phyloP scores from a whole-genome alignment of 2,329 filamentous ascomycete species.

The Westerdykella ornata region DNA sequence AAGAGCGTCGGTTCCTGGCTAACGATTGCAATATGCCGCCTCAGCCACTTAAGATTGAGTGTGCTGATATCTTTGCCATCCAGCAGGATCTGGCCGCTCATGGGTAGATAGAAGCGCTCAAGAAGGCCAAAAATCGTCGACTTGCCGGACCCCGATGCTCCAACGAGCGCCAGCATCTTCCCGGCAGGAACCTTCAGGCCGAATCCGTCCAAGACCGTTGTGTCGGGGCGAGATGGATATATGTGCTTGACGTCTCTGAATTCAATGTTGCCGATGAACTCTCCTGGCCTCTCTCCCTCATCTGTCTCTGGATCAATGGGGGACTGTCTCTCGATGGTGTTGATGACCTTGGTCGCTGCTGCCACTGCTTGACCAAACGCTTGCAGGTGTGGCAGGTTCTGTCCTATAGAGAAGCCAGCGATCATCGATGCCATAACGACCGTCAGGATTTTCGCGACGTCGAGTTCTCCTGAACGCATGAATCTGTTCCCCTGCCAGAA shows the following conservation, averaged over 20 bases:
- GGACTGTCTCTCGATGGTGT: constrained; percentile 81
- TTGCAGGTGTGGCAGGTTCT: constrained; percentile 62
- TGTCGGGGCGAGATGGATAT: constrained; percentile 87
- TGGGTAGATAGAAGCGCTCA: constrained; percentile 89
- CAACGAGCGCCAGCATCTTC: constrained; percentile 88
- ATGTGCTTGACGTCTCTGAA: constrained; percentile 82
- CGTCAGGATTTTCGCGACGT: constrained; percentile 67
- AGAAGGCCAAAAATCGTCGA: constrained; percentile 89
- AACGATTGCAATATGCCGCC: constrained; percentile 86
- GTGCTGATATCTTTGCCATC: constrained; percentile 76
- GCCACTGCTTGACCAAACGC: constrained; percentile 78
- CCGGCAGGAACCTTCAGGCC: constrained; percentile 74
- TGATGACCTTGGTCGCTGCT: constrained; percentile 86
- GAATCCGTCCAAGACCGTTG: constrained; percentile 80
- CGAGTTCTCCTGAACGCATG: constrained; percentile 50
- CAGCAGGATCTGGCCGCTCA: constrained; percentile 68
- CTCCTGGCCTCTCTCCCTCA: constrained; percentile 64
- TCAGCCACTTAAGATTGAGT: constrained; percentile 82
- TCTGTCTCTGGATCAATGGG: constrained; percentile 71
- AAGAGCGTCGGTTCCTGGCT: constrained; percentile 92
- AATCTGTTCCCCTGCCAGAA: constrained; percentile 51
- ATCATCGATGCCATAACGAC: constrained; percentile 90
- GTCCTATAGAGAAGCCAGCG: constrained; percentile 84
- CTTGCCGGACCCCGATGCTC: constrained; percentile 90
- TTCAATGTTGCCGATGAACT: constrained; percentile 70